Base-by-base conservation (phyloP, 768 basidiomycete genomes). In the Zangia roseola region DNA sequence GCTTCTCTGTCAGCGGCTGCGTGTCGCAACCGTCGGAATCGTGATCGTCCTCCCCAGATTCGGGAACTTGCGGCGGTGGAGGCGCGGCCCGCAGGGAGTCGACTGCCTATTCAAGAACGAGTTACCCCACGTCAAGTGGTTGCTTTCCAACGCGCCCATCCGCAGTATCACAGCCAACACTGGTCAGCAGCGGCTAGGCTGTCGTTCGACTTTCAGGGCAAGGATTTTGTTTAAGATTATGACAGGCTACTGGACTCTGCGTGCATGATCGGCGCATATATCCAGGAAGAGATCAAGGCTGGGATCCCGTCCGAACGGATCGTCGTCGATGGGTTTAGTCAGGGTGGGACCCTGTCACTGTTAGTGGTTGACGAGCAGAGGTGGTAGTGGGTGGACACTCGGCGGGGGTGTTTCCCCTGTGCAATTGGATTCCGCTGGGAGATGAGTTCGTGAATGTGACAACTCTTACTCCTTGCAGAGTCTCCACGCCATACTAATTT, bases 251-350 rank as follows among this genome's bases (percentile, higher is more conserved):
- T 87, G 24, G 64, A 78, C 23, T 82, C 87, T 28, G 77, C 80
- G 7, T 69, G 73, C 23, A 67, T 75, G 20, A 73, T 95, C 57
- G 84, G 83, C 59, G 69, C 77, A 49, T 71, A 94, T 55, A 84
- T 98, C 60, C 74, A 80, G 10, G 74, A 76, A 2, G 94, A 97
- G 68, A 73, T 94, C 20, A 81, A 83, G 39, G 74, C 76, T 6
- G 89, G 89, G 25, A 80, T 86, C 43, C 76, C 82, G 7, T 69
- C 85, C 19, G 74, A 76, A 45, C 80, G 87, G 44, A 87, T 95
- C 58, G 78, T 95, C 28, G 68, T 97, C 20, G 92, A 91, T 33
- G 94, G 94, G 9, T 95, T 94, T 71, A 87, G 84, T 52, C 93
- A 95, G 64, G 93, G 91, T 34, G 89, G 76, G 34, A 80, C 84